Conservation (phyloP, 768 basidiomycete genomes). For the Sarcodon aspratus region DNA sequence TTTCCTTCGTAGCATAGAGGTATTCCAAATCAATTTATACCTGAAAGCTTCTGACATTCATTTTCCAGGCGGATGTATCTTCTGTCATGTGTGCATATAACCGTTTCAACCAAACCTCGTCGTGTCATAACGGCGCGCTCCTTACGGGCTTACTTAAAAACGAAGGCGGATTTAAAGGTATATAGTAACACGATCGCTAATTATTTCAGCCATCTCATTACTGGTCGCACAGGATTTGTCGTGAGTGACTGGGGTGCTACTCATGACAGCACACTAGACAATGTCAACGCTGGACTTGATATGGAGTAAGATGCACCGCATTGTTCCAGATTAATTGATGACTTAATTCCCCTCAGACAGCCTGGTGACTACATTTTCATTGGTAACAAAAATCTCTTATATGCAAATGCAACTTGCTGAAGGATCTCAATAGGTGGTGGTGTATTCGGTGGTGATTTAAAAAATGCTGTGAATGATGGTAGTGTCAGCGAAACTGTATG, state of each 20-base stretch:
- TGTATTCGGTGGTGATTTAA: background rate
- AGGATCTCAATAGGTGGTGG: background rate
- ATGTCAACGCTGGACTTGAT: background rate
- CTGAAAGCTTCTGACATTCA: background rate
- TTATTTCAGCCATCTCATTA: background rate
- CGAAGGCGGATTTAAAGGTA: background rate
- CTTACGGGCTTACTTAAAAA: background rate
- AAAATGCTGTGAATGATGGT: background rate
- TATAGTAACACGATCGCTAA: background rate
- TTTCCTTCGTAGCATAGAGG: conserved; percentile 8
- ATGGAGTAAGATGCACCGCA: background rate
- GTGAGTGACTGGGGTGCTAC: background rate
- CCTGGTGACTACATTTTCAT: background rate
- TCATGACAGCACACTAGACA: background rate
- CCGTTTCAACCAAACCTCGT: background rate
- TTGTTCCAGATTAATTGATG: background rate
- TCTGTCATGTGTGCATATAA: background rate
- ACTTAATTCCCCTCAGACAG: background rate
- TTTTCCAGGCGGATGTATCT: background rate
- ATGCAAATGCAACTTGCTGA: background rate
- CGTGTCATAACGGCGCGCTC: background rate
- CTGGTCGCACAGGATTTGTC: background rate
- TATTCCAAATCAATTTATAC: background rate
- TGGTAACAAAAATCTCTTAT: background rate
- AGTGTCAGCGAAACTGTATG: background rate